Conservation (phyloP, 2,329 filamentous ascomycete genomes). For the Xylaria sp. region DNA sequence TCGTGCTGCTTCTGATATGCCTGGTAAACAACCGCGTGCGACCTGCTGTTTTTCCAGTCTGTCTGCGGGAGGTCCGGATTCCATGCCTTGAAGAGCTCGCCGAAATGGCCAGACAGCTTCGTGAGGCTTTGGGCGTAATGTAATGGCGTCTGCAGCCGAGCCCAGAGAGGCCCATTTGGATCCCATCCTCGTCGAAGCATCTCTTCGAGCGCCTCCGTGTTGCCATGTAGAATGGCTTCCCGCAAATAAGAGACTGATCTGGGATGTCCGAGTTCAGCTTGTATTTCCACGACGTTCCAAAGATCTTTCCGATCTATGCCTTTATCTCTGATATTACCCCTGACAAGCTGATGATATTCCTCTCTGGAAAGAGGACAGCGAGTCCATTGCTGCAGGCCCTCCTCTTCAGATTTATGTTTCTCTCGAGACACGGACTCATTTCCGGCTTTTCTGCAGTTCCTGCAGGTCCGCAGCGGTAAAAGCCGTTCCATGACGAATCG, state of each 20-base stretch:
- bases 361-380: conserved; percentile 12
- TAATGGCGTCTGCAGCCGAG: conserved; percentile 6
- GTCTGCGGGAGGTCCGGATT: conserved; percentile 22
- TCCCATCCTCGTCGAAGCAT: conserved; percentile 19
- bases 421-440: too few species aligned
- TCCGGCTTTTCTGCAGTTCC: background rate
- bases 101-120: background rate
- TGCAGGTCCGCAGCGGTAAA: conserved; percentile 5
- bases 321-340: conserved; percentile 4
- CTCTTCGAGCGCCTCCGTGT: conserved; percentile 4
- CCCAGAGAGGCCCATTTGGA: conserved; percentile 12
- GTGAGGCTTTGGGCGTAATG: conserved; percentile 8
- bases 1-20: background rate
- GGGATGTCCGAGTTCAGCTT: conserved; percentile 10
- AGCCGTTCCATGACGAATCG: conserved; percentile 9
- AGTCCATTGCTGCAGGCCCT: conserved; percentile 5
- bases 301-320: conserved; percentile 7
- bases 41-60: conserved; percentile 15
- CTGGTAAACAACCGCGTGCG: conserved; percentile 7
- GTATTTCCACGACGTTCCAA: conserved; percentile 9
- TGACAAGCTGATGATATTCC: conserved; percentile 9
- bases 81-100: conserved; percentile 4
- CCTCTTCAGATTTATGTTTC: background rate
- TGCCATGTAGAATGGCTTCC: background rate
- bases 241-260: background rate